Evolutionary conservation across 225 moss, liverwort and hornwort species (phyloP).

Genomic region (Marchantia polymorpha): DNA sequence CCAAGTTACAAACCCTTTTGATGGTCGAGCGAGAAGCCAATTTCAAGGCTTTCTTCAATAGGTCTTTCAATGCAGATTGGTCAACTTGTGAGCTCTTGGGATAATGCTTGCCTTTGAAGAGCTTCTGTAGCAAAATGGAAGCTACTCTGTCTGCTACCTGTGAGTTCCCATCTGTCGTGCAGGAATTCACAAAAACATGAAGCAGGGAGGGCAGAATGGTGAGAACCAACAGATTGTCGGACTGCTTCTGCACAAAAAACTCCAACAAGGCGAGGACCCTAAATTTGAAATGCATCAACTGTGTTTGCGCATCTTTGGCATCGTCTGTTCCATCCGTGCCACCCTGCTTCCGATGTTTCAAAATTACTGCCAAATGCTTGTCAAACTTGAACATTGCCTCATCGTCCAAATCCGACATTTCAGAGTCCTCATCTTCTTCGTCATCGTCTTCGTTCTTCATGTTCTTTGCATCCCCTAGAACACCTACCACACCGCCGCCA

Average conservation of each 20-base stretch:
- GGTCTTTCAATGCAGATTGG: conserved; percentile 41
- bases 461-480: not conserved
- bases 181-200: conserved; percentile 65
- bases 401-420: conserved; percentile 78
- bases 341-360: conserved; percentile 64
- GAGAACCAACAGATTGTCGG: conserved; percentile 64
- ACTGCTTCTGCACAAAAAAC: conserved; percentile 67
- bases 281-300: conserved; percentile 79
- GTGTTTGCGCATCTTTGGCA: conserved; percentile 57
- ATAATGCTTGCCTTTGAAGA: conserved; percentile 68
- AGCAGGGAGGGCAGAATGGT: conserved; percentile 73
- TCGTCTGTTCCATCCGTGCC: conserved; percentile 41
- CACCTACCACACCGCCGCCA: conserved; percentile 13
- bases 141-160: conserved; percentile 64
- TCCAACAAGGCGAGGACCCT: conserved; percentile 74
- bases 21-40: conserved; percentile 76
- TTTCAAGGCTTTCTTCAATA: conserved; percentile 60
- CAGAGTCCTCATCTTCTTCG: conserved; percentile 45
- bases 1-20: conserved; percentile 59
- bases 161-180: conserved; percentile 64
- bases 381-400: conserved; percentile 95
- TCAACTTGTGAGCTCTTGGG: conserved; percentile 65
- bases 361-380: conserved; percentile 61
- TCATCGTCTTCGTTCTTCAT: conserved; percentile 31
- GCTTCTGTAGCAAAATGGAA: conserved; percentile 52